Percentiles rank a stretch among this genome's conserved stretches.
phyloP scores from a whole-genome alignment of 2,329 filamentous ascomycete species.

The Pseudofabraea citricarpa region DNA sequence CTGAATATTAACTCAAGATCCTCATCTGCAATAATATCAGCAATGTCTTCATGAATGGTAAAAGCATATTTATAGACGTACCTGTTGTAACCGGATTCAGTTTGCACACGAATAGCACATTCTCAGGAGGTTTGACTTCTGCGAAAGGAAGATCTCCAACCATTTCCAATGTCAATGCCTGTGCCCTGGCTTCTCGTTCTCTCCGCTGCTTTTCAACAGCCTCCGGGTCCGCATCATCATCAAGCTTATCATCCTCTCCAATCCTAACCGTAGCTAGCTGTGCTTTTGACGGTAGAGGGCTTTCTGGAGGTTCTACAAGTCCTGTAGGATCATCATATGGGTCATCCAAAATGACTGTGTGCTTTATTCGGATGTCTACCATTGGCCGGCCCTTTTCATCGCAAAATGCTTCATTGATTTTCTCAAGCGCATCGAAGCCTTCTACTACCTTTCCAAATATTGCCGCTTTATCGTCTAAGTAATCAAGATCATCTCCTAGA shows the following conservation, averaged over 20 bases:
- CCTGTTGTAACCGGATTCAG: conserved; percentile 89
- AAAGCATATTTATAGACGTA: conserved; percentile 20
- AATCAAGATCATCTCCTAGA: conserved; percentile 82
- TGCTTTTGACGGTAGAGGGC: conserved; percentile 74
- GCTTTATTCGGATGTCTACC: conserved; percentile 91
- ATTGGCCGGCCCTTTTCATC: conserved; percentile 83
- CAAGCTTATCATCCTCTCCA: conserved; percentile 78
- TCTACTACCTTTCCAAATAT: conserved; percentile 95
- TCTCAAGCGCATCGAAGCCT: conserved; percentile 89
- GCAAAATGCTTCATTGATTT: conserved; percentile 85
- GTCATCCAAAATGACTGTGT: conserved; percentile 88
- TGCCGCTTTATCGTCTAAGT: conserved; percentile 86
- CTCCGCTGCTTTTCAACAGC: conserved; percentile 72
- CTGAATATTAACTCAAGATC: conserved; percentile 95
- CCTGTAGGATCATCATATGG: conserved; percentile 80
- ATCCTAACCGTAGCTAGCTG: conserved; percentile 91
- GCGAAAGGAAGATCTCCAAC: conserved; percentile 96
- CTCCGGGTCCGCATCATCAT: conserved; percentile 72
- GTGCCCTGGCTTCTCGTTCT: conserved; percentile 86
- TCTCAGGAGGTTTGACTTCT: conserved; percentile 95
- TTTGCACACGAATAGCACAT: conserved; percentile 97
- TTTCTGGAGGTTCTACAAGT: conserved; percentile 70
- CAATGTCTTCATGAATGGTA: background rate
- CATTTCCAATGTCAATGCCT: conserved; percentile 94
- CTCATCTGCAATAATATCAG: conserved; percentile 52